These are phyloP conservation scores for Schizochytrium sp. DNA, from an alignment of 108 stramenopile genomes.

Conservation along the genomic window DNA sequence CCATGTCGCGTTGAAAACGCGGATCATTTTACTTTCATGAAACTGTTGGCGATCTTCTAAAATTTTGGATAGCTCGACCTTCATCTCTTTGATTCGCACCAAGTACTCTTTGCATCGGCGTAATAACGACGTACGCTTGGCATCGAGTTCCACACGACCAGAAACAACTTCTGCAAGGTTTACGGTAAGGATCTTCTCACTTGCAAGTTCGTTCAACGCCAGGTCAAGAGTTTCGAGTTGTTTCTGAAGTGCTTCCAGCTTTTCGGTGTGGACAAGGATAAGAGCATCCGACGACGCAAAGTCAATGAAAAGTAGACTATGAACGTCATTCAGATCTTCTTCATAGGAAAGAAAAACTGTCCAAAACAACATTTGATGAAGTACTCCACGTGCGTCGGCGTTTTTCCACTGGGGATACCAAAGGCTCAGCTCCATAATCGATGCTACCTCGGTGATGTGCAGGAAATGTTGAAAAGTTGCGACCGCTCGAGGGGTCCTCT, in stretches of 20 bases:
- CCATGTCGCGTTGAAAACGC: constrained; percentile 20
- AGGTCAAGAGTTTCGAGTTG: background rate
- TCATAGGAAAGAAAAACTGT: background rate
- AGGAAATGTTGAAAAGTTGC: background rate
- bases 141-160: background rate
- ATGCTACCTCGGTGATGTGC: background rate
- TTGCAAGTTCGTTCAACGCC: background rate
- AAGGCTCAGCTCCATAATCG: background rate
- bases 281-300: background rate
- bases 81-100: constrained; percentile 1
- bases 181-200: background rate
- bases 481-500: background rate
- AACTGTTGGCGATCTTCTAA: background rate
- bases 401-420: background rate
- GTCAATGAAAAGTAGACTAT: background rate
- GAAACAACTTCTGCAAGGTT: background rate
- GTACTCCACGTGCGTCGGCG: background rate
- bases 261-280: background rate
- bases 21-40: background rate
- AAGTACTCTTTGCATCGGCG: constrained; percentile 19
- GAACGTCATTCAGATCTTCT: constrained; percentile 27
- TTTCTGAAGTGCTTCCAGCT: background rate
- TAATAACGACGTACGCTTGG: background rate
- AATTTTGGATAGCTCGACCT: background rate
- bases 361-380: background rate